Conservation (phyloP, 108 stramenopile genomes). For the Cyclotella baltica region DNA sequence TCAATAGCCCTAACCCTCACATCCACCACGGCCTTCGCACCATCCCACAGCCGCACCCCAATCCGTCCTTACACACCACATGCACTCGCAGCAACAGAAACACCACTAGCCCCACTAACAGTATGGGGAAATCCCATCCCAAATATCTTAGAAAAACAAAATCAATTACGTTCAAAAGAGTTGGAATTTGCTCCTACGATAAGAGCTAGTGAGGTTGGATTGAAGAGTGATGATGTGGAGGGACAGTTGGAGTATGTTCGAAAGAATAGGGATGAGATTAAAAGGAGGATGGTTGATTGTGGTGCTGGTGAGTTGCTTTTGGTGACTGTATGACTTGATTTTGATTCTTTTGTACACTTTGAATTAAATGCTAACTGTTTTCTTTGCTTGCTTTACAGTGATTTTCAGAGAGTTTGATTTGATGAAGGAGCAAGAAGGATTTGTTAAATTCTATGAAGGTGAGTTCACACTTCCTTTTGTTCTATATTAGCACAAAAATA, state of each 20-base stretch:
- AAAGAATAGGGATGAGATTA: constrained; percentile 76
- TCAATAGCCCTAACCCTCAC: background rate
- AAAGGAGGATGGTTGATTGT: constrained; percentile 68
- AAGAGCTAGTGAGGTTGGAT: constrained; percentile 58
- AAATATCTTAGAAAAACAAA: background rate
- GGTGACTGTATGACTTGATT: background rate
- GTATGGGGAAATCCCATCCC: constrained; percentile 4
- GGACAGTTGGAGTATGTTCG: constrained; percentile 72
- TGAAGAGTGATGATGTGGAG: constrained; percentile 55
- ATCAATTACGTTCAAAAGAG: background rate
- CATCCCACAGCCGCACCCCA: background rate
- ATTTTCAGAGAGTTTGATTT: constrained; percentile 85
- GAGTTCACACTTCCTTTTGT: background rate
- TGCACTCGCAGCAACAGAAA: background rate
- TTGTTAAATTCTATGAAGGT: constrained; percentile 73
- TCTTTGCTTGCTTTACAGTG: constrained; percentile 25
- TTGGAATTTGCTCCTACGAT: constrained; percentile 74
- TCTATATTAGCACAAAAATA: too few relatives aligned
- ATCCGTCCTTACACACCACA: background rate
- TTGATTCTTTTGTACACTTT: background rate
- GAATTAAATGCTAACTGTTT: background rate
- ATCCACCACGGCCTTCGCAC: background rate
- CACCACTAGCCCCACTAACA: constrained; percentile 5
- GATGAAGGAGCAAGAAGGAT: constrained; percentile 87
- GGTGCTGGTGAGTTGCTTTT: constrained; percentile 53